Base-by-base conservation (phyloP, 2,329 filamentous ascomycete species). In the Akanthomyces lecanii region DNA sequence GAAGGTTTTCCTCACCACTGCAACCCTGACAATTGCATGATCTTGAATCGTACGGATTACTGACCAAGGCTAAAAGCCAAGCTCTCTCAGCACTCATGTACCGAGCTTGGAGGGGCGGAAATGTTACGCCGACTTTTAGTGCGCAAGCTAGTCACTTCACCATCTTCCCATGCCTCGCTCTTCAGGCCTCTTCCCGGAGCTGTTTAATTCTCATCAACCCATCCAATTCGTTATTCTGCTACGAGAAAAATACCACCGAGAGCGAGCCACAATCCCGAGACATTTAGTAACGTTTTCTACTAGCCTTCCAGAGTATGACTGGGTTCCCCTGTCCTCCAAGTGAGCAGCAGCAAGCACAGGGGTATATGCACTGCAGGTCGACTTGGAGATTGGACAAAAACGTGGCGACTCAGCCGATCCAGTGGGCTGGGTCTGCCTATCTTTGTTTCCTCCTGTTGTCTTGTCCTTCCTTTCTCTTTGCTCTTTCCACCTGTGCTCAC, bases 331-430 rank as follows among this genome's bases (percentile, higher is more conserved):
- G 59, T 42, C 51, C 28, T 16, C 28, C 10, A 25, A 42, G 30
- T 38, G 51, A 54, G 30, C 59, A 48, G 25, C 48, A 45, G 23
- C 59, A 47, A 30, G 30, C n/a, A 54, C 59, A n/a, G 28, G 42
- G 51, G 52, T 62, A 30, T 44, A 16, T 45, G 18, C 44, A 23
- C 25, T 33, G 16, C 4, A 48, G 18, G n/a, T 11, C 14, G 21
- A 21, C 21, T 40, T 51, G 47, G 51, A 62, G 60, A 62, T 62
- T 61, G 44, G 33, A 62, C 45, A 25, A 56, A 56, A 62, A 62
- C 23, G 52, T 56, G 60, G 33, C 28, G 42, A 38, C 28, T 61
- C 38, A 48, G 51, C 52, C 51, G 60, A 62, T 57, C 52, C n/a
- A 33, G 55, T 18, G 42, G 30, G 23, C 12, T 58, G 42, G 44